Evolutionary conservation across 257 asterid species (phyloP).

Genomic region (Fraxinus excelsior): DNA sequence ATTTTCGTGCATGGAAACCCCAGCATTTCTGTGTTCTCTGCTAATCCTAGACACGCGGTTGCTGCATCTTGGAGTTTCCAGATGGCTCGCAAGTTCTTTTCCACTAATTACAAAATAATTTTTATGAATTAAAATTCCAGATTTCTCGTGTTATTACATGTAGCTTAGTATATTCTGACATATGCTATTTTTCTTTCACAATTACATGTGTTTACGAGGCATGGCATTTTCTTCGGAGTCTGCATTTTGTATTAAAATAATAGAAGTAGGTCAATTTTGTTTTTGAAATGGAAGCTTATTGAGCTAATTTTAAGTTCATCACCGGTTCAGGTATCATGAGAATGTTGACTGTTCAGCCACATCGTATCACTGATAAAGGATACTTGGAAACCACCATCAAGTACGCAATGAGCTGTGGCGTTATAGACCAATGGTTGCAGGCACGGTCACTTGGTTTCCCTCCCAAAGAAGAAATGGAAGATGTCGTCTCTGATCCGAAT

Average conservation of each 20-base stretch:
- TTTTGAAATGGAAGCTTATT: slow-evolving; percentile 3
- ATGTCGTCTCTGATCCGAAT: slow-evolving; percentile 60
- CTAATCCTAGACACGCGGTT: background rate
- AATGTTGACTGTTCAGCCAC: slow-evolving; percentile 79
- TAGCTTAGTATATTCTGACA: background rate
- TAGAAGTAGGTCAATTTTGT: background rate
- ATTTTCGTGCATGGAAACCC: background rate
- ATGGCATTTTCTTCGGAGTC: background rate
- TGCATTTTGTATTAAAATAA: background rate
- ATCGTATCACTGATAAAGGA: slow-evolving; percentile 61
- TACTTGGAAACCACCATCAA: slow-evolving; percentile 67
- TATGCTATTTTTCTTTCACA: background rate
- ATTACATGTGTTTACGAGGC: background rate
- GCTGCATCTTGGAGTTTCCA: background rate
- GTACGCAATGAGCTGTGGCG: slow-evolving; percentile 88
- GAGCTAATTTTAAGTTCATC: background rate
- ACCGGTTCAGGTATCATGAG: slow-evolving; percentile 62
- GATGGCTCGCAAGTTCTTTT: background rate
- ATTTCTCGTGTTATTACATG: background rate
- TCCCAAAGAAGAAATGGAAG: slow-evolving; percentile 87
- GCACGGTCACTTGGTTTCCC: slow-evolving; percentile 78
- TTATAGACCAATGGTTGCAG: slow-evolving; percentile 80
- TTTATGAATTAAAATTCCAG: background rate
- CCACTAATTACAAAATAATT: background rate
- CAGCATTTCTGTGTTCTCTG: background rate